Percentiles rank a stretch among this genome's conserved stretches.
These are phyloP conservation scores for Pelargonium fulgidum DNA, from an alignment of 441 rosid genomes.

Conservation along the genomic window DNA sequence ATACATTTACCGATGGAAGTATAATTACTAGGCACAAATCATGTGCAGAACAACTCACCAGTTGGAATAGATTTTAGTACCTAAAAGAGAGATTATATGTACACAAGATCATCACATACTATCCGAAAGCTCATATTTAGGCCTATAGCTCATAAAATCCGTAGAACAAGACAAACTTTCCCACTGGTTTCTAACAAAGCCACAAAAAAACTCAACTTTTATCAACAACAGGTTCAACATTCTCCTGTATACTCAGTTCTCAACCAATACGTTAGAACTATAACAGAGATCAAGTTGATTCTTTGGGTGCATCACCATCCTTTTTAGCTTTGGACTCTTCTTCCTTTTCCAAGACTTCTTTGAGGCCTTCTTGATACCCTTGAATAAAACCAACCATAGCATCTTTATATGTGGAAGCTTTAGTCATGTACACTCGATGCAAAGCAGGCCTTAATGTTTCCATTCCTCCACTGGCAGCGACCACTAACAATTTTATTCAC, in stretches of 20 bases:
- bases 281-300: conserved; percentile 27
- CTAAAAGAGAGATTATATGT: not conserved
- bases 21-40: not conserved
- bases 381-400: conserved; percentile 64
- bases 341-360: conserved; percentile 58
- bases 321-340: conserved; percentile 37
- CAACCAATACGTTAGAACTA: not conserved
- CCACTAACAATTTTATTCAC: conserved; percentile 36
- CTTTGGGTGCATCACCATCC: conserved; percentile 32
- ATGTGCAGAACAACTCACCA: not conserved
- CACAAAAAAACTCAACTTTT: not conserved
- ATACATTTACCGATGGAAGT: not conserved
- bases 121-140: not conserved
- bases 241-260: not conserved
- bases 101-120: not conserved
- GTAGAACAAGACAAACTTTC: not conserved
- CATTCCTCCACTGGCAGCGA: conserved; percentile 91
- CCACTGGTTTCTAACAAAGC: not conserved
- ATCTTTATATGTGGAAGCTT: conserved; percentile 76
- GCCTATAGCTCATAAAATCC: not conserved
- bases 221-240: not conserved
- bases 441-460: conserved; percentile 81
- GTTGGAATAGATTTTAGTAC: not conserved
- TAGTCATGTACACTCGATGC: conserved; percentile 76
- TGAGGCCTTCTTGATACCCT: conserved; percentile 84